Evolutionary conservation across 176 grass and related monocot genomes (phyloP), one percentile per base, ranked within the genome.

Genomic region (Chrysopogon serrulatus): DNA sequence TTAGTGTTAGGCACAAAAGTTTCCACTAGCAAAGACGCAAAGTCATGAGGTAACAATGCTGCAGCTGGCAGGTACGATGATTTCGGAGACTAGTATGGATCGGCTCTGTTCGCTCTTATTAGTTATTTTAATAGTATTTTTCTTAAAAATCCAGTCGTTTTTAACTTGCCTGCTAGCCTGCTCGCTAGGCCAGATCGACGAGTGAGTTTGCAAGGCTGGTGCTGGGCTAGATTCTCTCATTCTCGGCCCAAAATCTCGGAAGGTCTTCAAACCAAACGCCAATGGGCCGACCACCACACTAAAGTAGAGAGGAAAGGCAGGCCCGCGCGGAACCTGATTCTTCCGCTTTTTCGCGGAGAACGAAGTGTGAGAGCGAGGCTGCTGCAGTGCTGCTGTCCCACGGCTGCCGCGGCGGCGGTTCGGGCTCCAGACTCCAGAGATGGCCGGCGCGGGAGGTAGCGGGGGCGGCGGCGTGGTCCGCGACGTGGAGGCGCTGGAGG

Each of bases 401-500:
- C 65, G 34, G 21, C 45, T 28, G 74, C 40, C 12, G 68, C 72
- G 74, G 53, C 19, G 65, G 17, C 30, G 26, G 71, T 5, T 21
- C 21, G 36, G 27, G 28, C 72, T 77, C 3, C 56, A 13, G 47
- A 8, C 43, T 44, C 6, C 9, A 51, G 47, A 19, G 44, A 86
- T 86, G 76, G 81, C 51, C 16, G 62, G 68, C 5, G 37, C 56
- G 34, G 88, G 72, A 44, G 60, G 65, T 34, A n/a, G 76, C 83
- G 28, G 36, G 39, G 24, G 21, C 13, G 44, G 79, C 47, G 82
- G 15, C 47, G 49, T 57, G 16, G 33, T 31, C 21, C 48, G 53
- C 6, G 86, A 88, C 51, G 43, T 71, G 21, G 87, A 92, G 5
- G 63, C 68, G 9, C 53, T 97, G 6, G 92, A 90, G 2, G 83